Evolutionary conservation across 805 yeast genomes (phyloP).

Genomic region (Jamesozyma piceae): DNA sequence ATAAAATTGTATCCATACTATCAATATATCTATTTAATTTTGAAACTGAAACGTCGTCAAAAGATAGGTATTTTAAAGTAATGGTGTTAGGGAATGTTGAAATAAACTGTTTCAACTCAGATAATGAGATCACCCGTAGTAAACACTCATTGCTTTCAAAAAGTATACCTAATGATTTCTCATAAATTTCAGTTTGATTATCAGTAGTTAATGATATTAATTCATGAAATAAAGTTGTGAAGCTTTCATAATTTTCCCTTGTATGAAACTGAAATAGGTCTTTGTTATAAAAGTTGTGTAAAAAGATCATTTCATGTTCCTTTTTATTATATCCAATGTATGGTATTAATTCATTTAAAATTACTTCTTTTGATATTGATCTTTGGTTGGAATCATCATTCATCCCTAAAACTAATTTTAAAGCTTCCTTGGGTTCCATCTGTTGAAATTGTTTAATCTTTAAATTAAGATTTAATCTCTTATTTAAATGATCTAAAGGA

Average conservation of each 20-base stretch:
- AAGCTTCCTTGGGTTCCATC: slow-evolving; percentile 8
- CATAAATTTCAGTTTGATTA: slow-evolving; percentile 1
- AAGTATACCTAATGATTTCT: slow-evolving; percentile 11
- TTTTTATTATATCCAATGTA: slow-evolving; percentile 8
- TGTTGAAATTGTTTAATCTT: slow-evolving; percentile 16
- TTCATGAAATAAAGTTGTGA: slow-evolving; percentile 6
- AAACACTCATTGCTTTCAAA: slow-evolving; percentile 16
- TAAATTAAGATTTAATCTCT: slow-evolving; percentile 6
- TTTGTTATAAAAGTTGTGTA: slow-evolving; percentile 10
- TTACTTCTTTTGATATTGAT: slow-evolving; percentile 1
- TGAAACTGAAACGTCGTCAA: slow-evolving; percentile 4
- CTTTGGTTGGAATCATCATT: background rate
- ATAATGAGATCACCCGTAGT: slow-evolving; percentile 2
- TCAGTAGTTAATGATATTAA: slow-evolving; percentile 1
- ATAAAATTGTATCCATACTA: slow-evolving; percentile 9
- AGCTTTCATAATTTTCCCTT: slow-evolving; percentile 10
- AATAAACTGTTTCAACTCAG: slow-evolving; percentile 7
- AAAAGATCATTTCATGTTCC: slow-evolving; percentile 8
- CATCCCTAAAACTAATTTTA: slow-evolving; percentile 9
- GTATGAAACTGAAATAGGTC: slow-evolving; percentile 13
- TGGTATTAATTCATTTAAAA: slow-evolving; percentile 18
- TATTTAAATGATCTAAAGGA: slow-evolving; percentile 25
- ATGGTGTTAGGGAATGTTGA: background rate
- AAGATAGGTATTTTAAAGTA: background rate
- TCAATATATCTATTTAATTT: slow-evolving; percentile 11